These are phyloP conservation scores for Alternaria atra DNA, from an alignment of 2,329 filamentous ascomycete species.

Conservation along the genomic window DNA sequence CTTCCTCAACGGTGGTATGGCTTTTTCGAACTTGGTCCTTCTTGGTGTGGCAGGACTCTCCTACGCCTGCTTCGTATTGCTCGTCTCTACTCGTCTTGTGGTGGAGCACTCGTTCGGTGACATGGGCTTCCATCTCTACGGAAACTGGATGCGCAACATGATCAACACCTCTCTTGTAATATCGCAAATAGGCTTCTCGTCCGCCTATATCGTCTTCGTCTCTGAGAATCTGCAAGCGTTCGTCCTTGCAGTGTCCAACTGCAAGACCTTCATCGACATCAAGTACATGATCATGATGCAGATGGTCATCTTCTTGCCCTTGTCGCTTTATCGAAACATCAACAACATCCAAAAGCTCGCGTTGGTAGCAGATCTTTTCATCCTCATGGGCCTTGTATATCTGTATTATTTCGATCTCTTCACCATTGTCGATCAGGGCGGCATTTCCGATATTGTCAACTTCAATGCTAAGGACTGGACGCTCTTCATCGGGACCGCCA, in stretches of 20 bases:
- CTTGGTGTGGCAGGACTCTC: slow-evolving; percentile 84
- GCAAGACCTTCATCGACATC: slow-evolving; percentile 84
- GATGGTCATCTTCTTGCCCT: slow-evolving; percentile 91
- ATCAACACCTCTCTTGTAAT: slow-evolving; percentile 94
- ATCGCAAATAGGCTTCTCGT: slow-evolving; percentile 93
- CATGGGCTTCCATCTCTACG: slow-evolving; percentile 91
- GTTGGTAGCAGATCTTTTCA: slow-evolving; percentile 91
- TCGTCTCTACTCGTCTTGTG: slow-evolving; percentile 84
- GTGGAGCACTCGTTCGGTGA: slow-evolving; percentile 97
- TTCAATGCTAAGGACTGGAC: slow-evolving; percentile 97
- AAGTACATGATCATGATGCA: slow-evolving; percentile 93
- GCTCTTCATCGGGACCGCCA: slow-evolving; percentile 96
- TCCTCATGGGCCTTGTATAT: slow-evolving; percentile 89
- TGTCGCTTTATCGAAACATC: slow-evolving; percentile 94
- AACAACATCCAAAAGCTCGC: slow-evolving; percentile 97
- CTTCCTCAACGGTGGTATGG: slow-evolving; percentile 95
- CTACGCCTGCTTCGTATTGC: slow-evolving; percentile 96
- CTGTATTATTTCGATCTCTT: slow-evolving; percentile 94
- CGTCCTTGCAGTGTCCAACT: slow-evolving; percentile 88
- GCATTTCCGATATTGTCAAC: slow-evolving; percentile 83
- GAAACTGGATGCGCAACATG: slow-evolving; percentile 84
- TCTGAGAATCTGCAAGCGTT: slow-evolving; percentile 96
- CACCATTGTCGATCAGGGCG: slow-evolving; percentile 76
- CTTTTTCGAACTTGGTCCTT: slow-evolving; percentile 94
- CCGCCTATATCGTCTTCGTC: slow-evolving; percentile 96